Base-by-base conservation (phyloP, 257 asterid species). In the Solanum lignicaule region DNA sequence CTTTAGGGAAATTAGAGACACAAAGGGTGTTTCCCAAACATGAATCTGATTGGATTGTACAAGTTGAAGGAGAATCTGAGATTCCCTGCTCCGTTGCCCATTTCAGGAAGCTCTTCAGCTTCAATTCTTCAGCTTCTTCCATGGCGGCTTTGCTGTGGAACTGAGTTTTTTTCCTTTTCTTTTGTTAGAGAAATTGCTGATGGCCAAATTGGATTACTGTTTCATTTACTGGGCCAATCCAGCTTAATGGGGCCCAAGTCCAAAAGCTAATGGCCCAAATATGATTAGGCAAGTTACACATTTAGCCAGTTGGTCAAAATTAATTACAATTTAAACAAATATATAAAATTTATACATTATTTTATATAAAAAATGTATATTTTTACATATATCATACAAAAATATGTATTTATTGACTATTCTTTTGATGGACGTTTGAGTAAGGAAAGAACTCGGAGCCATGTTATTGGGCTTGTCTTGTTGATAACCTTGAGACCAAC, bases 41-140 rank as follows among this genome's bases (percentile, higher is more conserved):
- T 58, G 94, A 90, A 29, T 65, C 85, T 36, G 82, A 83, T 8
- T 31, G 73, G 86, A 18, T 29, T 46, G 90, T 36, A 35, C 75
- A 5, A 38, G 87, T 48, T 41, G 89, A 32, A 16, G 91, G 65
- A 48, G 90, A 89, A 88, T 95, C 99, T 18, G 98, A 91, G 79
- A 97, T 93, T 86, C 95, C 98, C 13, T 90, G 89, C 83, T 90
- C 89, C 10, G 92, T 66, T n/a, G 95, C 95, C 99, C 99, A 95
- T 73, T 84, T 84, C 48, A 95, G 94, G 90, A 97, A 95, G 76
- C 86, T 87, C 85, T 89, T 90, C 20, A 93, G 93, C 82, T 93
- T 89, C 85, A 88, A 91, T 68, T 87, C 94, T 38, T 87, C 92
- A 76, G 83, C 94, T 71, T 91, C 93, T 75, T 86, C 88, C 82